Evolutionary conservation across 163 green algal species (phyloP).

Genomic region (Smithsoniella earleae): DNA sequence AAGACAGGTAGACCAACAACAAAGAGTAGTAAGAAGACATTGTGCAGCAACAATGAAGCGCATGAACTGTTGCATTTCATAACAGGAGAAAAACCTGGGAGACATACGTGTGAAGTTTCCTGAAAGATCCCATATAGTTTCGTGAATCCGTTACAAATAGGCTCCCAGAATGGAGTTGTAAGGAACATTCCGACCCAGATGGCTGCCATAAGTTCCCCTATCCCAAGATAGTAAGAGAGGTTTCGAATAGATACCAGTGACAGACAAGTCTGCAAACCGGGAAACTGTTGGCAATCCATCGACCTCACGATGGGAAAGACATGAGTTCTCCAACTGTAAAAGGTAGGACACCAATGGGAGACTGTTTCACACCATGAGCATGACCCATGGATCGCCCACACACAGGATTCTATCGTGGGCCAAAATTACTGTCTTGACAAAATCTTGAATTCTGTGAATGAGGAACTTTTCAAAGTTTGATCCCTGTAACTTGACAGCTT

Average conservation of each 20-base stretch:
- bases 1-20: neutral
- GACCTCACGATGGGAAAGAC: neutral
- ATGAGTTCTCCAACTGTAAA: neutral
- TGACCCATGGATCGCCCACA: neutral
- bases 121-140: neutral
- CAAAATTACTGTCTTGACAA: neutral
- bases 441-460: constrained; percentile 10
- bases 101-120: neutral
- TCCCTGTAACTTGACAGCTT: neutral
- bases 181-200: constrained; percentile 25
- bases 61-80: neutral
- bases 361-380: neutral
- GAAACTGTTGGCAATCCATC: neutral
- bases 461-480: constrained; percentile 1
- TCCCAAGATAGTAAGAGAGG: neutral
- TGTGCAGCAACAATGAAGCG: neutral
- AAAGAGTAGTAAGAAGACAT: neutral
- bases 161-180: constrained; percentile 2
- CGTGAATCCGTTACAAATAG: neutral
- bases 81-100: neutral
- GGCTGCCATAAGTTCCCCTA: neutral
- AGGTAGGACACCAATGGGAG: neutral
- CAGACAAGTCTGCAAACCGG: constrained; percentile 18
- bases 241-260: neutral
- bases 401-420: neutral